Evolutionary conservation across 1,284 basidiomycete genomes (phyloP), one percentile per base, ranked within the genome.

Genomic region (Pseudozyma pruni): DNA sequence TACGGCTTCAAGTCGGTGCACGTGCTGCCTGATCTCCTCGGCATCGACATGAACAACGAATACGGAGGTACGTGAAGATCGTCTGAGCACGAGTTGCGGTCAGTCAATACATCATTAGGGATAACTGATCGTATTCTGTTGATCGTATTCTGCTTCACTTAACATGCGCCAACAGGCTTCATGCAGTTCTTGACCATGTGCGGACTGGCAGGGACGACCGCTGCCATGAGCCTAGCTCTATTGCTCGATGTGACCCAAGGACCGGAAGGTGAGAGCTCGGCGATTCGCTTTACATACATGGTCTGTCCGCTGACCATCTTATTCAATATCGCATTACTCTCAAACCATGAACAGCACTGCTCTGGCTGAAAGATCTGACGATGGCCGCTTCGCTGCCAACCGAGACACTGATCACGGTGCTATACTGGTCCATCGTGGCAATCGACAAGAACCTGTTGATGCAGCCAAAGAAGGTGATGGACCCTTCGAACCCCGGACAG

Each of bases 401-500:
- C 7, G 75, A 78, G 47, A 48, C 49, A 17, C 20, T 77, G 20
- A 72, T 78, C 58, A 61, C 75, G 7, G 8, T 69, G 16, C 53
- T 78, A 14, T 78, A 76, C 54, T 78, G 76, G 76, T 55, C 62
- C 1, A 49, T 78, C 4, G 23, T 66, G 9, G 14, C 44, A 6
- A 56, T 74, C 50, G 54, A 72, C 43, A 69, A 69, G 35, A 56
- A 62, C 11, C 45, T 76, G 3, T 25, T 78, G 39, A 54, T 76
- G 39, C 70, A 61, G n/a, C 66, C 66, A 27, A 57, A 29, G 41
- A 31, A 53, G 38, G 43, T 61, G 16, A 54, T 55, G 42, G 71
- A 78, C 35, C 72, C 74, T 8, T 13, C 41, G 25, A 71, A 76
- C 35, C 74, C 76, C 3, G 72, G 62, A 4, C 75, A 71, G 51